phyloP scores from a whole-genome alignment of 768 basidiomycete genomes.

The Lentinula detonsa region DNA sequence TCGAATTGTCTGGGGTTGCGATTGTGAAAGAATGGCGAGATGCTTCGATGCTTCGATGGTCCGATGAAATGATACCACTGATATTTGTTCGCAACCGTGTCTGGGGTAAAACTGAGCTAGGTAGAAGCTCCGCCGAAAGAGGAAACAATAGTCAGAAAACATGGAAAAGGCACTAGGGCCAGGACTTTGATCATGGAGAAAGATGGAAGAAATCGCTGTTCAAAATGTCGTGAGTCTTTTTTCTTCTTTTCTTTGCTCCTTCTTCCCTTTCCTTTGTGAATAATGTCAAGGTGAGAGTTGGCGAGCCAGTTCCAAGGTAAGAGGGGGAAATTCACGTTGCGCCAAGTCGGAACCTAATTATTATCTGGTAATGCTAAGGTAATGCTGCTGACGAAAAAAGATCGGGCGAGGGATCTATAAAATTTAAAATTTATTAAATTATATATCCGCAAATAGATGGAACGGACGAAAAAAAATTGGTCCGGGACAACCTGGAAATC shows the following conservation, averaged over 20 bases:
- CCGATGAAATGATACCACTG: not conserved
- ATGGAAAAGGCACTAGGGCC: not conserved
- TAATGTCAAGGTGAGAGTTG: too few relatives aligned
- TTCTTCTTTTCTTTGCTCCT: too few relatives aligned
- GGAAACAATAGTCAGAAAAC: not conserved
- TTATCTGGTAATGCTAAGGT: too few relatives aligned
- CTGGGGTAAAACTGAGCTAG: not conserved
- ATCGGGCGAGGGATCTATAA: not conserved
- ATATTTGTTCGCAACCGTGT: constrained; percentile 1
- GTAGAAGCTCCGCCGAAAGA: not conserved
- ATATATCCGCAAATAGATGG: not conserved
- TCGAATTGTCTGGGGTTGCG: not conserved
- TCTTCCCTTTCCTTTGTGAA: too few relatives aligned
- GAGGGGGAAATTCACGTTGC: too few relatives aligned
- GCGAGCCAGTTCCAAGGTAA: too few relatives aligned
- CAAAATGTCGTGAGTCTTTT: too few relatives aligned
- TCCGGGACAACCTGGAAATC: not conserved
- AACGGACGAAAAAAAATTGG: not conserved
- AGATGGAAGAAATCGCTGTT: not conserved
- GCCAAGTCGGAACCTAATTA: too few relatives aligned
- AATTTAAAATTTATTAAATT: not conserved
- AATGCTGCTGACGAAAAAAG: too few relatives aligned
- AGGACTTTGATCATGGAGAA: not conserved
- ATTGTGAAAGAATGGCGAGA: not conserved
- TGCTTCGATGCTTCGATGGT: constrained; percentile 1